Conservation (phyloP, 768 basidiomycete genomes). For the Lactarius sp. region DNA sequence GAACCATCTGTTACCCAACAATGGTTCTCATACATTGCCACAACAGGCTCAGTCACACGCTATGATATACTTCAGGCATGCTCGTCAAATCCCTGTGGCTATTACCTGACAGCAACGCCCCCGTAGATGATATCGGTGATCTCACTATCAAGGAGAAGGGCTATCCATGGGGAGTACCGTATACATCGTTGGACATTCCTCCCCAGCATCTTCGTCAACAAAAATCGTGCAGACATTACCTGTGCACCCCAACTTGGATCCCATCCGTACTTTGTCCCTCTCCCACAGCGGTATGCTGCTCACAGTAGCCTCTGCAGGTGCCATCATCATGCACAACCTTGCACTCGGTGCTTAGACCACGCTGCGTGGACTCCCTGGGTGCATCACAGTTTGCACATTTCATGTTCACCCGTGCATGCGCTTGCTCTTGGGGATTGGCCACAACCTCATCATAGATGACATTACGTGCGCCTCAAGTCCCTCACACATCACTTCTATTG, state of each 20-base stretch:
- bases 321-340: constrained; percentile 58
- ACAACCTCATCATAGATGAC: constrained; percentile 59
- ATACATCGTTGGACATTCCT: constrained; percentile 45
- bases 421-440: constrained; percentile 31
- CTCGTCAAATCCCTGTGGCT: constrained; percentile 42
- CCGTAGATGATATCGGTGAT: no score
- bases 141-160: no score
- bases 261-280: constrained; percentile 50
- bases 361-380: constrained; percentile 48
- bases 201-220: constrained; percentile 30
- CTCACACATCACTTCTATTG: constrained; percentile 48
- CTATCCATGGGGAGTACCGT: constrained; percentile 37
- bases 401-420: constrained; percentile 59
- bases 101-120: constrained; percentile 29
- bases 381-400: constrained; percentile 50
- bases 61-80: constrained; percentile 49
- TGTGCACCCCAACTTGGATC: constrained; percentile 40
- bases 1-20: constrained; percentile 52
- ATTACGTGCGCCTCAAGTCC: constrained; percentile 53
- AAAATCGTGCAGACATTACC: constrained; percentile 47
- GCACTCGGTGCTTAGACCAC: constrained; percentile 46
- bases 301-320: constrained; percentile 48
- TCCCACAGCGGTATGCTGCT: constrained; percentile 55
- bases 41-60: constrained; percentile 43
- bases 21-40: constrained; percentile 47